Conservation (phyloP, 1,284 basidiomycete genomes). For the Ganoderma resinaceum region DNA sequence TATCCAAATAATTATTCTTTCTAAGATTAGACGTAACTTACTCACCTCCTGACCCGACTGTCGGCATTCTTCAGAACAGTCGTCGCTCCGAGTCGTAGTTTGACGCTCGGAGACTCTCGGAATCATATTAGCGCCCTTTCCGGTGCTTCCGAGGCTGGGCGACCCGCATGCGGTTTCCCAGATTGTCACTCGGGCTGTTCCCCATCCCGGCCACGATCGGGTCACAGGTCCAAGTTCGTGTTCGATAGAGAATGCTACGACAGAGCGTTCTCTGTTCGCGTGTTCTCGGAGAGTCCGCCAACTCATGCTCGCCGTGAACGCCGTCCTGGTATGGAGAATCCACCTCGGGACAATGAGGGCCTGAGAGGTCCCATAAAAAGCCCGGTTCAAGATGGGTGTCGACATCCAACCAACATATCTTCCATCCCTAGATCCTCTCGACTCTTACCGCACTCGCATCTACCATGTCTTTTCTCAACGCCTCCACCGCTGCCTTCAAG, state of each 20-base stretch:
- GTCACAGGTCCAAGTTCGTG: not conserved
- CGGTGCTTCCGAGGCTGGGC: not conserved
- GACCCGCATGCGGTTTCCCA: not conserved
- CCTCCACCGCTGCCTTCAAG: constrained; percentile 24
- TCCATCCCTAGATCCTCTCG: not conserved
- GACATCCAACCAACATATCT: not conserved
- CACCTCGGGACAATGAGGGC: not conserved
- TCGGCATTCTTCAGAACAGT: not conserved
- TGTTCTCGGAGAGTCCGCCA: constrained; percentile 13
- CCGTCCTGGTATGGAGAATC: not conserved
- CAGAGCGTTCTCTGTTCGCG: constrained; percentile 6
- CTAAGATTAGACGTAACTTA: not conserved
- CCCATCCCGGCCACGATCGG: not conserved
- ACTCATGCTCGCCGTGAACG: constrained; percentile 1
- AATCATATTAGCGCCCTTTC: not conserved
- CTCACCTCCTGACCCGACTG: not conserved
- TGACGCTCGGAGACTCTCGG: not conserved
- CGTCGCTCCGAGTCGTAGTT: not conserved
- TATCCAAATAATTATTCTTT: not conserved
- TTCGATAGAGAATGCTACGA: not conserved
- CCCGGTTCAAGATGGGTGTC: not conserved
- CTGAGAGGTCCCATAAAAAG: not conserved
- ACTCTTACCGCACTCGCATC: no score
- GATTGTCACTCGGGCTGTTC: not conserved
- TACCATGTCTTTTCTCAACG: constrained; percentile 27